Conservation (phyloP, 2,329 filamentous ascomycete genomes). For the Aureobasidium sp. region DNA sequence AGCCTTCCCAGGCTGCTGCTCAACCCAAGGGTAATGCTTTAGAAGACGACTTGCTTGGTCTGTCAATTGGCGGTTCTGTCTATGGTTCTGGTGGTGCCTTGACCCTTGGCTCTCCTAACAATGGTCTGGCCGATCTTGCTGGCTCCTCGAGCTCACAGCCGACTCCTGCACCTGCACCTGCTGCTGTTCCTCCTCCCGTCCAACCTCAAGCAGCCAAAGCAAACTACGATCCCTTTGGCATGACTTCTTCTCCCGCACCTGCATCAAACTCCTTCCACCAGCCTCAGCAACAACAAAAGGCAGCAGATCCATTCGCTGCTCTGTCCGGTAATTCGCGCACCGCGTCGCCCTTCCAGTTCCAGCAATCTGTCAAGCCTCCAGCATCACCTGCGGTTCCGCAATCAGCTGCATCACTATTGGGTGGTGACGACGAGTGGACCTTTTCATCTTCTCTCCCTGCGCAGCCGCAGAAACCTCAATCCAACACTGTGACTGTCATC, state of each 20-base stretch:
- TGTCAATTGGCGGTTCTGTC: slow-evolving; percentile 65
- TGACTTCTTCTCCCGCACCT: slow-evolving; percentile 40
- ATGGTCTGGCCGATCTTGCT: slow-evolving; percentile 12
- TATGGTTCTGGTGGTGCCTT: slow-evolving; percentile 75
- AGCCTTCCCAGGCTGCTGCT: slow-evolving; percentile 32
- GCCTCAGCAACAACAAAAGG: slow-evolving; percentile 27
- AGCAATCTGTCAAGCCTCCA: slow-evolving; percentile 11
- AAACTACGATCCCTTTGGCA: slow-evolving; percentile 50
- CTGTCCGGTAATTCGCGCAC: slow-evolving; percentile 31
- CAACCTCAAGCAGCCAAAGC: slow-evolving; percentile 34
- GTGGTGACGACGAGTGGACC: slow-evolving; percentile 78
- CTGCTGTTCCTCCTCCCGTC: background rate
- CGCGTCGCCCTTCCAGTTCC: slow-evolving; percentile 30
- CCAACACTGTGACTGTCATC: slow-evolving; percentile 57
- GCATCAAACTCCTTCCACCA: slow-evolving; percentile 34
- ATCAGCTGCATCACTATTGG: slow-evolving; percentile 16
- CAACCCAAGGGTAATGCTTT: slow-evolving; percentile 54
- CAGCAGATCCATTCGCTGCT: slow-evolving; percentile 54
- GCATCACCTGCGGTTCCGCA: slow-evolving; percentile 12
- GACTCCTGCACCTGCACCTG: slow-evolving; percentile 25
- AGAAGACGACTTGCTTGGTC: slow-evolving; percentile 82
- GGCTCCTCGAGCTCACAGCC: slow-evolving; percentile 1
- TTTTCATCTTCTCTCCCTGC: slow-evolving; percentile 77
- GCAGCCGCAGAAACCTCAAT: slow-evolving; percentile 32
- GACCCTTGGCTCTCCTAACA: slow-evolving; percentile 53